Base-by-base conservation (phyloP, 495 filamentous ascomycete species). In the Penicillium canariense region DNA sequence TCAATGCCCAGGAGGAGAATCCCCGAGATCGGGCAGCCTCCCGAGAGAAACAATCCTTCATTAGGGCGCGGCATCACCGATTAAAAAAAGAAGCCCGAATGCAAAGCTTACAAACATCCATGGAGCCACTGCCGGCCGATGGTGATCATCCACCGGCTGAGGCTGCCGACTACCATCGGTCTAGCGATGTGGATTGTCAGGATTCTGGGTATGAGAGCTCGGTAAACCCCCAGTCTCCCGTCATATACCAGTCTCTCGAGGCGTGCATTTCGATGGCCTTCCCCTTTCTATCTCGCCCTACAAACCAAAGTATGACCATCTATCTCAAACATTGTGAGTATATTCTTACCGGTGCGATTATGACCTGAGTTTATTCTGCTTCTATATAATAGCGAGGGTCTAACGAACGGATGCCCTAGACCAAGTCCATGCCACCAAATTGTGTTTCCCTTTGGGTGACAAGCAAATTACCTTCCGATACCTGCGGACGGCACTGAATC, bases 271-370 rank as follows among this genome's bases (percentile, higher is more conserved):
- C 30, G 22, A 38, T 27, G 48, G 31, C 48, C 14, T 50, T 48
- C 8, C 45, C 30, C 2, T 31, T 20, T 28, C 30, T 31, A 7
- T 22, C 27, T 48, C 45, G 45, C 18, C 17, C 45, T 2, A 48
- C 45, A 17, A 22, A 35, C 12, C 45, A 48, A 17, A 48, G 30
- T 48, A 20, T 35, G 27, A 35, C 27, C 3, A 0, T 48, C 5
- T 48, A 48, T 23, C 30, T 48, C 22, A 26, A 48, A n/a, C 45
- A 48, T 25, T 48, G 45, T 48, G 27, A 20, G 45, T 48, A 18
- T 0, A 0, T 7, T 25, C 11, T n/a, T 1, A 44, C 3, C 23
- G 17, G 8, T 9, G 14, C 22, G 22, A 25, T 9, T 32, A 12
- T 6, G 6, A 32, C 12, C 30, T 32, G 30, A 12, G 12, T 32